phyloP scores from a whole-genome alignment of 306 rosid species.

The Begonia fuchsioides region DNA sequence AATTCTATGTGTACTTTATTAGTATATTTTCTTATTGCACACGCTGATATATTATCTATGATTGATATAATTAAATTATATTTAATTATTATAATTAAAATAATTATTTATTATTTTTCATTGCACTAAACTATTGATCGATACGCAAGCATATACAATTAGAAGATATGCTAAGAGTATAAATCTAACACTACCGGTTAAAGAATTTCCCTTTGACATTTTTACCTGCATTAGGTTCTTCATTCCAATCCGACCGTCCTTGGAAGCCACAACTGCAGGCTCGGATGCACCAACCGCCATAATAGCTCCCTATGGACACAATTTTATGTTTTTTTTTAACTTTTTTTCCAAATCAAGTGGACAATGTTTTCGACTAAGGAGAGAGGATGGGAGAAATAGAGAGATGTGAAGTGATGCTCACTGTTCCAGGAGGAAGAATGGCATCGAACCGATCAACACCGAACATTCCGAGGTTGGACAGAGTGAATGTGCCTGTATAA shows the following conservation, averaged over 20 bases:
- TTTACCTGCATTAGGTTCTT: conserved; percentile 94
- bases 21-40: no score
- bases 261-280: conserved; percentile 65
- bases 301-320: conserved; percentile 99
- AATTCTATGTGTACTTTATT: no score
- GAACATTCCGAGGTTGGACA: conserved; percentile 94
- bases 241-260: conserved; percentile 84
- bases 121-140: no score
- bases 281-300: conserved; percentile 94
- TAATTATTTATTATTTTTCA: no score
- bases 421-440: conserved; percentile 94
- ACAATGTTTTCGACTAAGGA: conserved; percentile 38
- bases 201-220: conserved; percentile 1
- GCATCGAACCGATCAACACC: conserved; percentile 98
- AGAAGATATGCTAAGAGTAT: no score
- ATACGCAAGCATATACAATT: no score
- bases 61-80: no score
- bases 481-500: conserved; percentile 76
- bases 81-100: no score
- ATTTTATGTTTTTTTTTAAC: no score
- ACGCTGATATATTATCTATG: no score
- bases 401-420: conserved; percentile 17
- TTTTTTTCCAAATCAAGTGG: no score
- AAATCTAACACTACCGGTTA: no score
- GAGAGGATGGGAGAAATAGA: conserved; percentile 42